Evolutionary conservation across 1,284 basidiomycete species (phyloP), one percentile per base, ranked within the genome.

Genomic region (Austroboletus olivaceoglutinosus): DNA sequence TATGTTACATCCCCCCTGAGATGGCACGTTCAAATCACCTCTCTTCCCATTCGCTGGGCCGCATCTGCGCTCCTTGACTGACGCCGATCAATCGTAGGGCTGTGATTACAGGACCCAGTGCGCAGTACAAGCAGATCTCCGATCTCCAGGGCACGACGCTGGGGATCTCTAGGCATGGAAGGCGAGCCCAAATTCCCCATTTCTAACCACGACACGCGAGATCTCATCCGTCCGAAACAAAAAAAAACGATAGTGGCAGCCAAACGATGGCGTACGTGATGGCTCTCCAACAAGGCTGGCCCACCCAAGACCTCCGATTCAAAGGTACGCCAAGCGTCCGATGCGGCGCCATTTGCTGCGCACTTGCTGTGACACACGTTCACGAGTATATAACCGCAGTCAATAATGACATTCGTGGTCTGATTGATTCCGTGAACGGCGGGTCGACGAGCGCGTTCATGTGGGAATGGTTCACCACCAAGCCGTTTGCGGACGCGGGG

Each of bases 381-480:
- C 19, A 22, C 13, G 21, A n/a, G n/a, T n/a, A n/a, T n/a, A n/a
- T n/a, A n/a, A 2, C 19, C 19, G 13, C 59, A 94, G 93, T 93
- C 45, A 92, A 94, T 66, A 89, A 93, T 57, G 89, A 94, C 60
- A 93, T 97, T 60, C 86, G 82, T 45, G 89, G 91, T n/a, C 75
- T 99, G 18, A 83, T 97, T 48, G 75, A 87, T 59, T 94, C 93
- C 2, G 93, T 98, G 27, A 98, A 98, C 64, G 83, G 89, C 46
- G 90, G 85, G 0, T 76, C 82, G 21, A 89, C 86, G 16, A 87
- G 86, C 61, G 88, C 86, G 13, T 92, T 91, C 70, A 89, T 93
- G 82, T 97, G 94, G 93, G 93, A 96, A 70, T 94, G 91, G 90
- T 98, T 97, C 71, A 98, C 96, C 2, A 98, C 95, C 16, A 98